Evolutionary conservation across 331 rosid species (phyloP).

Genomic region (Prunus yedoensis): DNA sequence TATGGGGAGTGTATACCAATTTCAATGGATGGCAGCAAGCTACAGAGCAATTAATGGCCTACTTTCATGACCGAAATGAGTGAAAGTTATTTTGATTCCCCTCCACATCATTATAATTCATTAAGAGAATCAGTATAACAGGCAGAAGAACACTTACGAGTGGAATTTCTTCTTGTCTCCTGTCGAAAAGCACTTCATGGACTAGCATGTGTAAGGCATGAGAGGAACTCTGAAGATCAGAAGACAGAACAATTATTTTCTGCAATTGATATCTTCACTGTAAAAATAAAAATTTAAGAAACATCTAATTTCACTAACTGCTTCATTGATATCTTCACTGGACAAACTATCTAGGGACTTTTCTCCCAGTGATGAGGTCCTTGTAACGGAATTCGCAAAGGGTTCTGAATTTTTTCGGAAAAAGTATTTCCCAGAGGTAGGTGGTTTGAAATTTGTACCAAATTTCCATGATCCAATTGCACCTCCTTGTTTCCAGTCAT

Average conservation of each 20-base stretch:
- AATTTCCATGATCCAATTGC: constrained; percentile 65
- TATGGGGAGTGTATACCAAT: no score
- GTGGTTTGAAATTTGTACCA: constrained; percentile 51
- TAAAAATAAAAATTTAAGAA: constrained; percentile 10
- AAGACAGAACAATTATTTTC: constrained; percentile 18
- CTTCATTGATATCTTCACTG: constrained; percentile 47
- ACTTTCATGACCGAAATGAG: no score
- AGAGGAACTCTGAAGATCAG: constrained; percentile 50
- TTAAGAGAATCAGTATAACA: not conserved
- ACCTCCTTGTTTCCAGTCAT: constrained; percentile 71
- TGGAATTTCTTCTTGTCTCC: constrained; percentile 82
- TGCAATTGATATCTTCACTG: not conserved
- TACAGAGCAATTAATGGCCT: no score
- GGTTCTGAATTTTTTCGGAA: constrained; percentile 69
- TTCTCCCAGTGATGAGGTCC: constrained; percentile 44
- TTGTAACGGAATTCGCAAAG: constrained; percentile 42
- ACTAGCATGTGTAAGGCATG: constrained; percentile 54
- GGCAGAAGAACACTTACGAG: constrained; percentile 43
- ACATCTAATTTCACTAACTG: constrained; percentile 49
- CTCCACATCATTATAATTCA: not conserved
- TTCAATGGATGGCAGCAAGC: no score
- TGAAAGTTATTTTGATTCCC: not conserved
- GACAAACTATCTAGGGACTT: constrained; percentile 41
- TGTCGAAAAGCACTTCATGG: constrained; percentile 60
- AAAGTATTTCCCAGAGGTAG: constrained; percentile 39